phyloP scores from a whole-genome alignment of 176 grass and related monocot species.

The Stipa capillata region DNA sequence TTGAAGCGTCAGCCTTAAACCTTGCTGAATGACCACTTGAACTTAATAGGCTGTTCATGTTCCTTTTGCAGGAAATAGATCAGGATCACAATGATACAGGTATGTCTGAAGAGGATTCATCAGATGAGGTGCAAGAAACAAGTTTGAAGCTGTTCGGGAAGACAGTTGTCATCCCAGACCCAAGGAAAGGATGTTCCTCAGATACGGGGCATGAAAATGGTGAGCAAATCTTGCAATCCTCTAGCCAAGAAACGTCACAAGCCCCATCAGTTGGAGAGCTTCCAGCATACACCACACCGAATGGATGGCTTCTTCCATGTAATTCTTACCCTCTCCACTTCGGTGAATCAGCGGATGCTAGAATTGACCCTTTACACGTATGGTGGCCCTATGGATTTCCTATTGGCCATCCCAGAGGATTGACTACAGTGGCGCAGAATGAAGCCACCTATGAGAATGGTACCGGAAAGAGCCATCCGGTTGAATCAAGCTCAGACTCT shows the following conservation, averaged over 20 bases:
- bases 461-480: not conserved
- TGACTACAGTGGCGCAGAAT: not conserved
- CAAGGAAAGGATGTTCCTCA: constrained; percentile 23
- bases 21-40: not conserved
- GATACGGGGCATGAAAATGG: not conserved
- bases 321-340: constrained; percentile 6
- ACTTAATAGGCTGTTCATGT: not conserved
- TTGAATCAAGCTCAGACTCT: constrained; percentile 13
- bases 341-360: not conserved
- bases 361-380: constrained; percentile 17
- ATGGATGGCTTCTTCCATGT: constrained; percentile 12
- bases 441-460: constrained; percentile 14
- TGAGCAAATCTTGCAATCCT: not conserved
- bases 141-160: constrained; percentile 79
- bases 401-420: not conserved
- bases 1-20: not conserved
- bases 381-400: constrained; percentile 35
- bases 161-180: constrained; percentile 58
- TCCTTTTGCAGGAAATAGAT: constrained; percentile 26
- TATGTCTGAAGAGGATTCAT: constrained; percentile 41
- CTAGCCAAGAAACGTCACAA: not conserved
- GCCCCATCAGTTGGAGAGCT: not conserved
- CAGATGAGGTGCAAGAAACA: constrained; percentile 41
- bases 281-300: constrained; percentile 10
- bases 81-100: constrained; percentile 10